Conservation (phyloP, 768 basidiomycete species). For the Leccinum disarticulatum region DNA sequence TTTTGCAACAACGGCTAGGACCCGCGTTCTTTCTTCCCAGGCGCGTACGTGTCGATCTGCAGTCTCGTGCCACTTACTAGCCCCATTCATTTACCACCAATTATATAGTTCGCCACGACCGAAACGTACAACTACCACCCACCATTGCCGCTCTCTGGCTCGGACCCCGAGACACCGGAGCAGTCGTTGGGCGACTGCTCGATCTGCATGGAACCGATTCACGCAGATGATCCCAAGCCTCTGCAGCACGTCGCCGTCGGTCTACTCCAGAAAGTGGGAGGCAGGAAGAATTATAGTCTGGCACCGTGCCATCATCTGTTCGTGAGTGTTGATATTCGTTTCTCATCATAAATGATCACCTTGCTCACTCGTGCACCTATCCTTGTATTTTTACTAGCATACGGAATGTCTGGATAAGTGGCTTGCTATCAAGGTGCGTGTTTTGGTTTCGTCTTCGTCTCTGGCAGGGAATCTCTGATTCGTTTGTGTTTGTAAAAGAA, state of each 20-base stretch:
- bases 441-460: not conserved
- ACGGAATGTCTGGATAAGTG: conserved; percentile 87
- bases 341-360: not conserved
- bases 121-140: conserved; percentile 88
- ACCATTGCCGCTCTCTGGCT: conserved; percentile 50
- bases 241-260: conserved; percentile 37
- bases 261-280: conserved; percentile 36
- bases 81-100: not conserved
- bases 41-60: conserved; percentile 44
- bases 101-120: conserved; percentile 51
- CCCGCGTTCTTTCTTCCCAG: conserved; percentile 83
- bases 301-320: conserved; percentile 91
- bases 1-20: conserved; percentile 74
- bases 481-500: conserved; percentile 46
- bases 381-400: conserved; percentile 47
- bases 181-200: conserved; percentile 83
- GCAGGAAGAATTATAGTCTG: conserved; percentile 72
- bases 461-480: not conserved
- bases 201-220: conserved; percentile 90
- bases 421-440: conserved; percentile 65
- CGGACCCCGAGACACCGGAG: conserved; percentile 74
- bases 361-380: not conserved
- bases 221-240: conserved; percentile 45
- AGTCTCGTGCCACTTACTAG: not conserved
- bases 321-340: conserved; percentile 42